Conservation (phyloP, 495 filamentous ascomycete species). For the Letharia lupina region DNA sequence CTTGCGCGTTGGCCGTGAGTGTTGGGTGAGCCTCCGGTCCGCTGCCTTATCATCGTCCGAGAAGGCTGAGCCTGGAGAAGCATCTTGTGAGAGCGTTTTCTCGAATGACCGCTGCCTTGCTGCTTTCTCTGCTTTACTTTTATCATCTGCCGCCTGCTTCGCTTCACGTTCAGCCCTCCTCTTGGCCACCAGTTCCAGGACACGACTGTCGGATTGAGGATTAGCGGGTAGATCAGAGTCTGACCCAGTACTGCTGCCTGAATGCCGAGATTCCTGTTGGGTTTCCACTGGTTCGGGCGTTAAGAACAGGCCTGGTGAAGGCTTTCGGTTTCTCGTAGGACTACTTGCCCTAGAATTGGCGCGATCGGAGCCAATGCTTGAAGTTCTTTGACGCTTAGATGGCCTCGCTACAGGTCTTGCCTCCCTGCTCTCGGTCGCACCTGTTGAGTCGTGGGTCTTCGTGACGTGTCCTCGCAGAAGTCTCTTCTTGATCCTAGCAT, state of each 20-base stretch:
- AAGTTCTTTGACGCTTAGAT: not conserved
- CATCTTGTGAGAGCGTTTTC: conserved; percentile 26
- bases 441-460: not conserved
- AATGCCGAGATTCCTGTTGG: conserved; percentile 14
- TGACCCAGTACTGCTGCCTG: conserved; percentile 24
- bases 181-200: conserved; percentile 59
- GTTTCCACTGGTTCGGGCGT: conserved; percentile 24
- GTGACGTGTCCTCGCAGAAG: conserved; percentile 11
- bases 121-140: conserved; percentile 43
- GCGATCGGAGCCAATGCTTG: not conserved
- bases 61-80: conserved; percentile 23
- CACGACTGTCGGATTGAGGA: conserved; percentile 45
- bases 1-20: conserved; percentile 64
- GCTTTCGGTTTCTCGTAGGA: not conserved
- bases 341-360: not conserved
- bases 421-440: conserved; percentile 20
- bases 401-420: conserved; percentile 11
- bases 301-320: conserved; percentile 37
- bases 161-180: conserved; percentile 63
- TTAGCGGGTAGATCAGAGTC: conserved; percentile 42
- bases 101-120: conserved; percentile 38
- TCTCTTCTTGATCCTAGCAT: conserved; percentile 24
- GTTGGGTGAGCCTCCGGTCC: conserved; percentile 52
- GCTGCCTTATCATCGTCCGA: conserved; percentile 49
- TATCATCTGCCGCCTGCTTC: conserved; percentile 49